Evolutionary conservation across 495 filamentous ascomycete genomes (phyloP).

Genomic region (Glutinoglossum americanum): DNA sequence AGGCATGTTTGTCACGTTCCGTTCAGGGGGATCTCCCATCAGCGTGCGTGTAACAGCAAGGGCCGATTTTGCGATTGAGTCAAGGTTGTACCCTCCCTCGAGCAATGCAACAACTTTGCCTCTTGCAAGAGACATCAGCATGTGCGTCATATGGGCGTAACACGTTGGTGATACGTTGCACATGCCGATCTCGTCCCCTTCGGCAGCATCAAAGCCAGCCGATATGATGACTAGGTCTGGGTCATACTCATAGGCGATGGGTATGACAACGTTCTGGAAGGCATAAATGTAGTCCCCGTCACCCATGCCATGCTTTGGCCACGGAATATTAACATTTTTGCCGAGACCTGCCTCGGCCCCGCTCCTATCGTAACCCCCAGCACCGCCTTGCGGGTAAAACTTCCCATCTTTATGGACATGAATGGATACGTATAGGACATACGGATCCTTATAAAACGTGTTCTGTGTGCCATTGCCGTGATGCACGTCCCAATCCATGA

Average conservation of each 20-base stretch:
- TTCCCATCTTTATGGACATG: constrained; percentile 64
- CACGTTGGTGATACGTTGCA: constrained; percentile 80
- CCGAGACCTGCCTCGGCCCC: constrained; percentile 56
- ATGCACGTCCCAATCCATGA: constrained; percentile 78
- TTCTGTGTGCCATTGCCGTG: constrained; percentile 90
- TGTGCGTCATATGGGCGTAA: constrained; percentile 97
- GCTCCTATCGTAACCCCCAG: constrained; percentile 56
- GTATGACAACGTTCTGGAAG: constrained; percentile 95
- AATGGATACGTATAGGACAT: constrained; percentile 89
- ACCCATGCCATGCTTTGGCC: constrained; percentile 79
- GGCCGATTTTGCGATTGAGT: constrained; percentile 78
- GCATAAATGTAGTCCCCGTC: constrained; percentile 94
- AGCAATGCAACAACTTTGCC: constrained; percentile 84
- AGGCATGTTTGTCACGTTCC: constrained; percentile 25
- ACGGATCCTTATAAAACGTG: constrained; percentile 84
- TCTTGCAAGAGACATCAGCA: constrained; percentile 88
- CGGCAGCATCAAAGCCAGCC: constrained; percentile 89
- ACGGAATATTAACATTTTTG: constrained; percentile 85
- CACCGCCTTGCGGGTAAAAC: constrained; percentile 67
- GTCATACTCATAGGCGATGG: constrained; percentile 76
- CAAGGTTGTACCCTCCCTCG: constrained; percentile 88
- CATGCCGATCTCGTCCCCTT: constrained; percentile 73
- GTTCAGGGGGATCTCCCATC: constrained; percentile 80
- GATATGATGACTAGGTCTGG: constrained; percentile 92
- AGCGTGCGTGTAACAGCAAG: constrained; percentile 77